Evolutionary conservation across 371 early-diverging fungal genomes (phyloP).

Genomic region (Lichtheimia ornata): DNA sequence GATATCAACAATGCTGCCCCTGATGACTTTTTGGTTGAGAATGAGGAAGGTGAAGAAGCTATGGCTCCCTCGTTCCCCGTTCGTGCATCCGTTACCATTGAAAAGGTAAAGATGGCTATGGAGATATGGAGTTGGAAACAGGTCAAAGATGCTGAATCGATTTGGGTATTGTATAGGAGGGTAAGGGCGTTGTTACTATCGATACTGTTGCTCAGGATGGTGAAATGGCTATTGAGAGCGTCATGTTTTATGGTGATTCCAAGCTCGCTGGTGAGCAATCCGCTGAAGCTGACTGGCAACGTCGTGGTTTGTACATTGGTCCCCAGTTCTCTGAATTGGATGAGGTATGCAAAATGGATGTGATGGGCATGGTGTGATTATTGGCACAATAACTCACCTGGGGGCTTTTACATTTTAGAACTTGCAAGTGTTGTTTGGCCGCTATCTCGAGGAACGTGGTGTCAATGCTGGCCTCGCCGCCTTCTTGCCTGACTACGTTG

Average conservation of each 20-base stretch:
- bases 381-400: neutral
- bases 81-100: conserved; percentile 78
- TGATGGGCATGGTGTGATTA: neutral
- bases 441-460: conserved; percentile 87
- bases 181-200: conserved; percentile 77
- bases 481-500: conserved; percentile 87
- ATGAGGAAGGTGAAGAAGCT: conserved; percentile 62
- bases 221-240: conserved; percentile 82
- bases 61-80: conserved; percentile 70
- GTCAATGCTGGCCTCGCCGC: conserved; percentile 79
- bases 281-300: conserved; percentile 91
- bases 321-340: conserved; percentile 92
- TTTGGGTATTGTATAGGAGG: conserved; percentile 32
- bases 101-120: conserved; percentile 51
- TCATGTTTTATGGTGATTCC: conserved; percentile 71
- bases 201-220: conserved; percentile 84
- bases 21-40: conserved; percentile 54
- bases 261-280: conserved; percentile 69
- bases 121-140: neutral
- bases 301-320: conserved; percentile 88
- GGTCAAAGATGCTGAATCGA: neutral
- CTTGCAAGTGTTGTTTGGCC: conserved; percentile 79
- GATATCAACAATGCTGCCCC: conserved; percentile 74
- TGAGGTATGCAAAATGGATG: conserved; percentile 47
- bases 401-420: conserved; percentile 28